These are phyloP conservation scores for Corylus heterophylla DNA, from an alignment of 306 rosid genomes.

Conservation along the genomic window DNA sequence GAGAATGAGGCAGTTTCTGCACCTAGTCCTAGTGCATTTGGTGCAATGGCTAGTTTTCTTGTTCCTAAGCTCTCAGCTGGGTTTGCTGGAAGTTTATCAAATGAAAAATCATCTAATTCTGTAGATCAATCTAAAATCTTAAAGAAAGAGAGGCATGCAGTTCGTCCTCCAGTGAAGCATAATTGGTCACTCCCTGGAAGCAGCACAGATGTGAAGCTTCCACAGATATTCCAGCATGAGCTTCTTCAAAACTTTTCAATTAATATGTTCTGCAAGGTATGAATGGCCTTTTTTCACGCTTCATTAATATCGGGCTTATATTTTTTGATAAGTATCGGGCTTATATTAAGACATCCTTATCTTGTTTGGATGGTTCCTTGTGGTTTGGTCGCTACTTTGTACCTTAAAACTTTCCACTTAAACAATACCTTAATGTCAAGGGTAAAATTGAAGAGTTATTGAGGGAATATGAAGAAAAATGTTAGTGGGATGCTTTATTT, in stretches of 20 bases:
- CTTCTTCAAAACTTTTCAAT: constrained; percentile 92
- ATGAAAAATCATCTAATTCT: constrained; percentile 66
- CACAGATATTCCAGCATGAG: constrained; percentile 96
- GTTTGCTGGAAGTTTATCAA: constrained; percentile 63
- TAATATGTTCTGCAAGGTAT: constrained; percentile 96
- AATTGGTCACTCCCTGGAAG: constrained; percentile 91
- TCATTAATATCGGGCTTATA: not conserved
- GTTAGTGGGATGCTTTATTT: not conserved
- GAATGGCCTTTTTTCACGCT: not conserved
- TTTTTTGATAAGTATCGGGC: not conserved
- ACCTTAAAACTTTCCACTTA: not conserved
- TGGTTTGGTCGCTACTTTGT: not conserved
- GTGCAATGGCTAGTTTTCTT: constrained; percentile 98
- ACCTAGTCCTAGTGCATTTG: constrained; percentile 78
- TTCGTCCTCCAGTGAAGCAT: constrained; percentile 96
- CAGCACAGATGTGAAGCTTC: constrained; percentile 55
- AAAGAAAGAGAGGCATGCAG: constrained; percentile 74
- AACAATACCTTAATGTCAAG: not conserved
- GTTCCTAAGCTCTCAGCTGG: constrained; percentile 95
- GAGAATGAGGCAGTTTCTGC: constrained; percentile 70
- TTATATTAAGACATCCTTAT: constrained; percentile 5
- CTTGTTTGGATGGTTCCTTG: constrained; percentile 15
- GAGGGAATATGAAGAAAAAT: not conserved
- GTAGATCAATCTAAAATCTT: constrained; percentile 66
- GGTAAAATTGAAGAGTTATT: not conserved